Conservation (phyloP, 441 rosid species). For the Pelargonium cotyledonis region DNA sequence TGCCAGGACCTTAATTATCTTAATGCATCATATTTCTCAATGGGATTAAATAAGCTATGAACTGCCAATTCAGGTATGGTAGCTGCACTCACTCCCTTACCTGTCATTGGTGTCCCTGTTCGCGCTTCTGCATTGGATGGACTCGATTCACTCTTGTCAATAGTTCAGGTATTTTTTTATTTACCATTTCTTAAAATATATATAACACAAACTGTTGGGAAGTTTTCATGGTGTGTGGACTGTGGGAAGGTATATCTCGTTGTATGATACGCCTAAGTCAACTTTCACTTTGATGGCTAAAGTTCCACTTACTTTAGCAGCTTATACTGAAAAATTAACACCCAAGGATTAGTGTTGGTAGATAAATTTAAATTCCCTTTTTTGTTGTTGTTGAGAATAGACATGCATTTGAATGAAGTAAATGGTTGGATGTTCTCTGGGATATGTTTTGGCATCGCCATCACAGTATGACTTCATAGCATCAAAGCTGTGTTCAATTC, state of each 20-base stretch:
- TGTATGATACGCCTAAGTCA: too few species aligned
- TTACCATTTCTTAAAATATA: background rate
- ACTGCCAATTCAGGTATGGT: slow-evolving; percentile 64
- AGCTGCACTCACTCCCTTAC: slow-evolving; percentile 87
- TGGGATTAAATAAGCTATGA: slow-evolving; percentile 2
- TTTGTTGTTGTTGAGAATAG: too few species aligned
- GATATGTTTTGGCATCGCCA: background rate
- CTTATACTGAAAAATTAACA: too few species aligned
- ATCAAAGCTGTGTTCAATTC: background rate
- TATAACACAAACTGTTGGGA: slow-evolving; percentile 2
- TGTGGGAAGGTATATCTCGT: background rate
- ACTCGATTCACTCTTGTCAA: slow-evolving; percentile 86
- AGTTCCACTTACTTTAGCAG: too few species aligned
- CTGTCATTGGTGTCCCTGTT: slow-evolving; percentile 91
- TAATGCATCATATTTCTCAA: background rate
- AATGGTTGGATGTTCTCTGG: background rate
- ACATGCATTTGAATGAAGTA: background rate
- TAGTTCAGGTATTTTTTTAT: slow-evolving; percentile 60
- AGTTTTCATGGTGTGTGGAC: background rate
- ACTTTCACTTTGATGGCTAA: too few species aligned
- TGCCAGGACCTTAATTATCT: background rate
- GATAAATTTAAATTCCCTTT: too few species aligned
- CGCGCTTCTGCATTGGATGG: slow-evolving; percentile 81
- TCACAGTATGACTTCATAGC: background rate
- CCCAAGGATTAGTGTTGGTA: too few species aligned